Evolutionary conservation across 2,329 filamentous ascomycete genomes (phyloP).

Genomic region (Pseudocercospora pini-densiflorae): DNA sequence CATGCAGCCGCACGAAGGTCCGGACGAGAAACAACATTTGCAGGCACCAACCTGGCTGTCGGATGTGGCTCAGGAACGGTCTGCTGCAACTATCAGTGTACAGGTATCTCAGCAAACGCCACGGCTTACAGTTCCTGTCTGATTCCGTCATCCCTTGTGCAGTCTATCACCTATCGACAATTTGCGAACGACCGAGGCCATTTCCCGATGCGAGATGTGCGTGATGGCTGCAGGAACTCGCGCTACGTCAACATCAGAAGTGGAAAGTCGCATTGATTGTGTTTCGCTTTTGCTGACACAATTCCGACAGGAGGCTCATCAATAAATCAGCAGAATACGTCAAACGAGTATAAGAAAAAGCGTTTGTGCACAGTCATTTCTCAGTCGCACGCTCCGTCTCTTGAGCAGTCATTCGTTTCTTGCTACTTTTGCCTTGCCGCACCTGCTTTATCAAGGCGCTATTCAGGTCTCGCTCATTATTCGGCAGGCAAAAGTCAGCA

Average conservation of each 20-base stretch:
- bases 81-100: not conserved
- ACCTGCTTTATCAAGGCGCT: not conserved
- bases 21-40: not conserved
- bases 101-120: constrained; percentile 16
- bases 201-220: not conserved
- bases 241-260: not conserved
- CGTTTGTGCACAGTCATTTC: not conserved
- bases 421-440: not conserved
- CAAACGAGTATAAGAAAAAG: not conserved
- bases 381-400: not conserved
- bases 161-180: not conserved
- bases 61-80: not conserved
- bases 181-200: not conserved
- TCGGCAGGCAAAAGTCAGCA: not conserved
- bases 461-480: not conserved
- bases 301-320: not conserved
- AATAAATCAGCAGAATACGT: not conserved
- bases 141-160: constrained; percentile 20
- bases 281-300: constrained; percentile 1
- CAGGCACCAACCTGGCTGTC: not conserved
- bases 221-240: constrained; percentile 5
- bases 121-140: constrained; percentile 15
- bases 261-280: constrained; percentile 7
- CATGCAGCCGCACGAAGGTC: not conserved
- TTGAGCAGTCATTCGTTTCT: not conserved